phyloP scores from a whole-genome alignment of 768 basidiomycete species.

The Amanita pallidorosea region DNA sequence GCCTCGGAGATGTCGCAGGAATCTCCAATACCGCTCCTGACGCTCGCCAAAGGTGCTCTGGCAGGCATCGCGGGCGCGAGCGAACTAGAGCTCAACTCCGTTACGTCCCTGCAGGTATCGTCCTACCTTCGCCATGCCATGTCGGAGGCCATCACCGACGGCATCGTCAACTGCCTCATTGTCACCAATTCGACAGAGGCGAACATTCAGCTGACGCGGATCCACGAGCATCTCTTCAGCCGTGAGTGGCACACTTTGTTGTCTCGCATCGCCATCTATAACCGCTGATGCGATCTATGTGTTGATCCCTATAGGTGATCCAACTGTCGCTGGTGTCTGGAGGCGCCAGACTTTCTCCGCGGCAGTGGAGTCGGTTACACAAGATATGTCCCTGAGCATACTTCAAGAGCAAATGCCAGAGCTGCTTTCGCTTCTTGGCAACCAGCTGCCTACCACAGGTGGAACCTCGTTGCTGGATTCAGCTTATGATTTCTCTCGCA shows the following conservation, averaged over 20 bases:
- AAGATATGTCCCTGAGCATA: slow-evolving; percentile 58
- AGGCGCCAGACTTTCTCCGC: slow-evolving; percentile 84
- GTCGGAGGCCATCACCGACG: slow-evolving; percentile 65
- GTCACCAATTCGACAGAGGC: slow-evolving; percentile 81
- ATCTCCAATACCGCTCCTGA: slow-evolving; percentile 41
- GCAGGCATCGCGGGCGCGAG: slow-evolving; percentile 44
- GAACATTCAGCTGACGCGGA: slow-evolving; percentile 73
- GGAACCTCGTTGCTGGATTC: slow-evolving; percentile 55
- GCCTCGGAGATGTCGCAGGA: slow-evolving; percentile 61
- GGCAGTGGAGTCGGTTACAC: slow-evolving; percentile 67
- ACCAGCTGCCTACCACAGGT: slow-evolving; percentile 29
- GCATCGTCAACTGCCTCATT: slow-evolving; percentile 76
- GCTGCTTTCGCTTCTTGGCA: slow-evolving; percentile 43
- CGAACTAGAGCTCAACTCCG: slow-evolving; percentile 31
- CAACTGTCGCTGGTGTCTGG: slow-evolving; percentile 86
- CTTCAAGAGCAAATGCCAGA: slow-evolving; percentile 63
- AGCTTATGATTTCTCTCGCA: slow-evolving; percentile 73
- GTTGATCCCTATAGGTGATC: slow-evolving; percentile 50
- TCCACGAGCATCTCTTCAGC: slow-evolving; percentile 82
- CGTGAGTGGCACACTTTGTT: slow-evolving; percentile 44
- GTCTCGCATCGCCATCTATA: not conserved
- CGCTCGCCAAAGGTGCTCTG: slow-evolving; percentile 48
- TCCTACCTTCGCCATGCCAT: slow-evolving; percentile 74
- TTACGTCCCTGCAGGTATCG: slow-evolving; percentile 63
- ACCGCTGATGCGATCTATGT: not conserved